phyloP scores from a whole-genome alignment of 352 stramenopile species.

The Phytophthora litchii region DNA sequence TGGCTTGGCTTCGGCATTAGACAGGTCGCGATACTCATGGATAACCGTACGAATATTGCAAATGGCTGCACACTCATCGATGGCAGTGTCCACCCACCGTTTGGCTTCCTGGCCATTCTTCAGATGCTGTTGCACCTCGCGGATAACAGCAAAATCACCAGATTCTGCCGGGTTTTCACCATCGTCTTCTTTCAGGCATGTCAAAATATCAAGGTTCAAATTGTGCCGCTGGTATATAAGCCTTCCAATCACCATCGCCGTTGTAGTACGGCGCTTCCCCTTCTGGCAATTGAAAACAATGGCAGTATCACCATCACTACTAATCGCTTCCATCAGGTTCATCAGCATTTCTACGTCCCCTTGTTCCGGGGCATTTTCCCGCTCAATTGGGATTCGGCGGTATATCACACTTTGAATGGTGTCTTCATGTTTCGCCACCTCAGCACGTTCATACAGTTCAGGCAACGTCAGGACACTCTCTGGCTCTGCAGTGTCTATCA shows the following conservation, averaged over 20 bases:
- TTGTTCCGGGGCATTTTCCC: conserved; percentile 84
- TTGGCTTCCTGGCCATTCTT: conserved; percentile 64
- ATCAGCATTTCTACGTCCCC: conserved; percentile 72
- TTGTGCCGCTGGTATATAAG: conserved; percentile 64
- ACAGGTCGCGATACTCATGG: conserved; percentile 78
- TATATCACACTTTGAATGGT: conserved; percentile 65
- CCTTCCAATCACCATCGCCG: conserved; percentile 68
- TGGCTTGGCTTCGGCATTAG: conserved; percentile 75
- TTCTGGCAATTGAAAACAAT: conserved; percentile 91
- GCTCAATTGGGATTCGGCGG: conserved; percentile 77
- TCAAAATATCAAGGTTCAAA: conserved; percentile 23
- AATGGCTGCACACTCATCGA: conserved; percentile 70
- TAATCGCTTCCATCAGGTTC: conserved; percentile 51
- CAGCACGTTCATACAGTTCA: conserved; percentile 63
- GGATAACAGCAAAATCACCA: conserved; percentile 76
- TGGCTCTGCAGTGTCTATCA: conserved; percentile 44
- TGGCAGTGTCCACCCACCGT: conserved; percentile 72
- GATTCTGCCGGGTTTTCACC: conserved; percentile 19
- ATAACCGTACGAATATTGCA: conserved; percentile 87
- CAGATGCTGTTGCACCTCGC: conserved; percentile 63
- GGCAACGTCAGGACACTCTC: conserved; percentile 63
- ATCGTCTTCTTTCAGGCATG: conserved; percentile 8
- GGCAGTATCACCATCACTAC: conserved; percentile 52
- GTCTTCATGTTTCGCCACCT: conserved; percentile 36
- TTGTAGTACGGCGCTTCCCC: conserved; percentile 85